Percentiles rank a stretch among this genome's conserved stretches.
Conservation (phyloP, 2,329 filamentous ascomycete species). For the Ceratocystis cubensis region DNA sequence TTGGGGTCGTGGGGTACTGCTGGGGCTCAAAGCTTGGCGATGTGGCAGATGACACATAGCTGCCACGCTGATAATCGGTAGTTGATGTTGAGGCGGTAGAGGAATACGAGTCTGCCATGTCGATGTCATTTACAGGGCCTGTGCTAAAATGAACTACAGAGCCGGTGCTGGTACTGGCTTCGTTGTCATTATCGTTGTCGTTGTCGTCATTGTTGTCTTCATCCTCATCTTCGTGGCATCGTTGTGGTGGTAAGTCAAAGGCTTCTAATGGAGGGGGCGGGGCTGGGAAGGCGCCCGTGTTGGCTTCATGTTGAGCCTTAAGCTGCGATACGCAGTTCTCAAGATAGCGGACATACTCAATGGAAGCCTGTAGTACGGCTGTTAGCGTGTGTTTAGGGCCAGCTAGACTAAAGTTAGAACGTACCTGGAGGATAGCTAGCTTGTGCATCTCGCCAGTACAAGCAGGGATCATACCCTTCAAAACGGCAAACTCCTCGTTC, state of each 20-base stretch:
- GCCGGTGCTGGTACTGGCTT: slow-evolving; percentile 28
- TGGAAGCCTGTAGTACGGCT: slow-evolving; percentile 55
- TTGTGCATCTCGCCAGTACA: slow-evolving; percentile 99
- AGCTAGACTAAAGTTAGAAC: slow-evolving; percentile 23
- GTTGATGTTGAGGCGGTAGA: slow-evolving; percentile 42
- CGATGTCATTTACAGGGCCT: slow-evolving; percentile 35
- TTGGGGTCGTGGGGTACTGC: slow-evolving; percentile 28
- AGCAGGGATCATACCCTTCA: slow-evolving; percentile 92
- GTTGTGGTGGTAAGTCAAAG: slow-evolving; percentile 10
- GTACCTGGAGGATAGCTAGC: slow-evolving; percentile 80
- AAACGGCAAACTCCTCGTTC: slow-evolving; percentile 91
- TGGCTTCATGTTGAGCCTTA: slow-evolving; percentile 44
- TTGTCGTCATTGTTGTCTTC: slow-evolving; percentile 35
- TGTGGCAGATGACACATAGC: slow-evolving; percentile 38
- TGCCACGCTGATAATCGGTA: slow-evolving; percentile 37
- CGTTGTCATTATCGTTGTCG: slow-evolving; percentile 46
- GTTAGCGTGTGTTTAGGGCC: slow-evolving; percentile 7
- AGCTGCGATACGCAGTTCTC: slow-evolving; percentile 76
- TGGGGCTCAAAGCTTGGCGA: slow-evolving; percentile 48
- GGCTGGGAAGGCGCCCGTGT: slow-evolving; percentile 22
- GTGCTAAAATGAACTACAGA: slow-evolving; percentile 38
- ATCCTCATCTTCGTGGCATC: slow-evolving; percentile 26
- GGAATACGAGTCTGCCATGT: slow-evolving; percentile 39
- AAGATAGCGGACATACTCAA: slow-evolving; percentile 90
- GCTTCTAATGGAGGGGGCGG: slow-evolving; percentile 6